Evolutionary conservation across 116 monocot species (phyloP), one percentile per base, ranked within the genome.

Genomic region (Phalaenopsis hybrid): DNA sequence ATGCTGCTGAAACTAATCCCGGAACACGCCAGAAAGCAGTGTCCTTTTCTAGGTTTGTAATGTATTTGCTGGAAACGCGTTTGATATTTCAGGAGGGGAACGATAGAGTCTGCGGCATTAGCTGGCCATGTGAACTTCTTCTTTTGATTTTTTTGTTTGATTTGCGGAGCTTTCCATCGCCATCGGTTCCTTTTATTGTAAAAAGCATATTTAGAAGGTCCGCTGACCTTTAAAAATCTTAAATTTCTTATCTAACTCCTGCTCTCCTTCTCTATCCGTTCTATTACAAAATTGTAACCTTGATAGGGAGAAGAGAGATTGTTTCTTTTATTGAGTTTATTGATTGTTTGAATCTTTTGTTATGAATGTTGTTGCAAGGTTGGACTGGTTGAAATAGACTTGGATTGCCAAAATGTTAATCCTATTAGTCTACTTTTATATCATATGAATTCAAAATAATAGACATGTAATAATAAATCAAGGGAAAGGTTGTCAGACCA

Each of bases 11-110:
- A 91, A 82, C 57, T 91, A 46, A 79, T 91, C 17, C 91, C 91
- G 2, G 88, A 89, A 28, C 92, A 89, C 78, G 92, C 89, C 8
- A 88, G 85, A 80, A 91, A 91, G 86, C 91, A 91, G 76, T 91
- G 91, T 72, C 85, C 85, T 6, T 88, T 86, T 68, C 77, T 89
- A 28, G 85, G 91, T 1, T 57, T 89, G 50, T 91, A 75, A 85
- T 57, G 18, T 58, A 12, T 52, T 2, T 51, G 4, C 46, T 46
- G 48, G 41, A 41, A 41, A 41, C 48, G 48, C 48, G 48, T 48
- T 48, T 48, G 48, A 6, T 11, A 51, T 15, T 3, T 61, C 20
- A 4, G 79, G 23, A 25, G 9, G 67, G 31, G 31, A 31, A 31
- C 31, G 31, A 67, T 2, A 67, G 2, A 67, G 67, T 67, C 28